These are phyloP conservation scores for Pelargonium nanum DNA, from an alignment of 345 rosid species.

Conservation along the genomic window DNA sequence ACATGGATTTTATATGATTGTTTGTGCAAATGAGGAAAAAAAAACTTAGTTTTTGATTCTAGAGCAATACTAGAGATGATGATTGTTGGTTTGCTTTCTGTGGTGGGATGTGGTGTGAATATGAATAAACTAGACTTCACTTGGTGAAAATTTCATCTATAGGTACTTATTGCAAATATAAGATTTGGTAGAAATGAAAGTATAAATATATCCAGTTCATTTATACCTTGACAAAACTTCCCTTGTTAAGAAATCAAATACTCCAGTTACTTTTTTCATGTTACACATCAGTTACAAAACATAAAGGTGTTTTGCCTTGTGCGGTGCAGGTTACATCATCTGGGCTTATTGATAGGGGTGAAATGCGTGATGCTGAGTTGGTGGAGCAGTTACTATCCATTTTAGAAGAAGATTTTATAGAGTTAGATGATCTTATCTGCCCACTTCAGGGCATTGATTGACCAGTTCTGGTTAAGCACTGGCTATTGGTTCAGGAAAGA, in stretches of 20 bases:
- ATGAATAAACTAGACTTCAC: not conserved
- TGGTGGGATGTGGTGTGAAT: no score
- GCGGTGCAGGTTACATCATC: slow-evolving; percentile 26
- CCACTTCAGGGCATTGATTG: slow-evolving; percentile 9
- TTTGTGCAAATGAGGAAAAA: no score
- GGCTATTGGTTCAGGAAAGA: not conserved
- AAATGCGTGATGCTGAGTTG: slow-evolving; percentile 10
- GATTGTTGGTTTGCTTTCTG: not conserved
- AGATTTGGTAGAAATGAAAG: not conserved
- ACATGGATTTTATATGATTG: no score
- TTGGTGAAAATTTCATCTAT: not conserved
- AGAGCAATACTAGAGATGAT: not conserved
- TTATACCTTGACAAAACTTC: no score
- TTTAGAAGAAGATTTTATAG: slow-evolving; percentile 31
- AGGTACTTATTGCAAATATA: not conserved
- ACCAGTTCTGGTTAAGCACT: not conserved
- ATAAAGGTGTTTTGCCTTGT: not conserved
- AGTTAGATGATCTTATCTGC: slow-evolving; percentile 30
- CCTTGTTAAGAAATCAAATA: not conserved
- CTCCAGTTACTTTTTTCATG: not conserved
- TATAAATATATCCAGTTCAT: no score
- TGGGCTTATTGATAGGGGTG: slow-evolving; percentile 9
- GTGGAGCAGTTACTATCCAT: slow-evolving; percentile 13
- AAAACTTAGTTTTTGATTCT: no score
- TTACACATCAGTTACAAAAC: not conserved